Conservation (phyloP, 208 protist genomes). For the Wallacemonas rigidus region DNA sequence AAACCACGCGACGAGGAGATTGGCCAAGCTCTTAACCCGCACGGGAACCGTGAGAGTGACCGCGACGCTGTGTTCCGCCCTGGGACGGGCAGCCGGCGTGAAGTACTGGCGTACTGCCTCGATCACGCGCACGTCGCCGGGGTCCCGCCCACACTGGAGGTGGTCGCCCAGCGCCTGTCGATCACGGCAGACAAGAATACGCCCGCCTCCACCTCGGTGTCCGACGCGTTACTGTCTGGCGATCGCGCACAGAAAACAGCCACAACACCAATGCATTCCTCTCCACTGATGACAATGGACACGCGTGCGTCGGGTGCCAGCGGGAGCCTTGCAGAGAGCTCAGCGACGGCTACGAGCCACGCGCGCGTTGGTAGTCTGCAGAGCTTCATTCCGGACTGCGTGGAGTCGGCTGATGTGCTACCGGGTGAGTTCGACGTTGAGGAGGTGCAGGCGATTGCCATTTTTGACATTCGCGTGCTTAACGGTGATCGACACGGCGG, state of each 20-base stretch:
- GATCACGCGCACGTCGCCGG: slow-evolving; percentile 66
- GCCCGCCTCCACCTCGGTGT: neutral
- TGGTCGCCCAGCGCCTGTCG: slow-evolving; percentile 23
- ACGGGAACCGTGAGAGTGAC: slow-evolving; percentile 52
- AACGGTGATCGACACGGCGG: slow-evolving; percentile 82
- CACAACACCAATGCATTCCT: neutral
- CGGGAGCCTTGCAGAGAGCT: neutral
- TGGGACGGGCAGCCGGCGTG: slow-evolving; percentile 61
- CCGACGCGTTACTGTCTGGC: neutral
- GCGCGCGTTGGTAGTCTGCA: slow-evolving; percentile 55
- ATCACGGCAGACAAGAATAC: neutral
- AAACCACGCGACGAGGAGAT: slow-evolving; percentile 77
- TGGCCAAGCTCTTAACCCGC: slow-evolving; percentile 51
- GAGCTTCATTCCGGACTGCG: slow-evolving; percentile 49
- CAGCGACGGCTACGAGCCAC: neutral
- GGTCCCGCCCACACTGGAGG: slow-evolving; percentile 64
- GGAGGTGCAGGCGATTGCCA: slow-evolving; percentile 68
- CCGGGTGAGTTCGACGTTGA: slow-evolving; percentile 59
- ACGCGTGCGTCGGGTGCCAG: neutral
- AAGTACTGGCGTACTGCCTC: slow-evolving; percentile 72
- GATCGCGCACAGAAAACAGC: neutral
- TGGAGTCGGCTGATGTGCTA: slow-evolving; percentile 61
- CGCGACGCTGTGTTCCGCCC: slow-evolving; percentile 45
- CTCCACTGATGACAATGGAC: too few species aligned
- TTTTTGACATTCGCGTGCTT: slow-evolving; percentile 77